Percentiles rank a stretch among this genome's conserved stretches.
These are phyloP conservation scores for Magnusiomyces clavatus DNA, from an alignment of 1,139 yeast genomes.

Conservation along the genomic window DNA sequence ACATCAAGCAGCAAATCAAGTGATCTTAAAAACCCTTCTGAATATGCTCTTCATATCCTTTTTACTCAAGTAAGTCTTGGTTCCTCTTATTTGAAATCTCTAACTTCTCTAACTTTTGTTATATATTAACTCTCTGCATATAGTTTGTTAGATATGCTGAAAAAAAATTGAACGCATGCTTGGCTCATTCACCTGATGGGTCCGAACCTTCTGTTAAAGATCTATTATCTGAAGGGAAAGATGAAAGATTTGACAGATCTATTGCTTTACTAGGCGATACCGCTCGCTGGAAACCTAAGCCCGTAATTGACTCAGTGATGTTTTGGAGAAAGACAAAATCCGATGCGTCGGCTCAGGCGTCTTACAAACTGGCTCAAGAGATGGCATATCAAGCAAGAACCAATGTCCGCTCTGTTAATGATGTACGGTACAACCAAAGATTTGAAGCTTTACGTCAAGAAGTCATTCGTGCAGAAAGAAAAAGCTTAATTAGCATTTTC, in stretches of 20 bases:
- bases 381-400: conserved; percentile 10
- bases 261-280: conserved; percentile 83
- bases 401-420: conserved; percentile 5
- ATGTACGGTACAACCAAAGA: background rate
- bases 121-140: background rate
- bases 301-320: conserved; percentile 96
- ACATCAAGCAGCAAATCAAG: conserved; percentile 2
- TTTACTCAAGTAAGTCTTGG: conserved; percentile 56
- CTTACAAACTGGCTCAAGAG: conserved; percentile 11
- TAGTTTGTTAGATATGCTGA: conserved; percentile 87
- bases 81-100: background rate
- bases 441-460: conserved; percentile 30
- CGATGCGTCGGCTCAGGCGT: conserved; percentile 74
- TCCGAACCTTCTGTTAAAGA: conserved; percentile 78
- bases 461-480: conserved; percentile 79
- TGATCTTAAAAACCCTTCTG: conserved; percentile 67
- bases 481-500: conserved; percentile 77
- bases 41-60: conserved; percentile 85
- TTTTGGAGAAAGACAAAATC: conserved; percentile 93
- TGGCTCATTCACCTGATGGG: conserved; percentile 41
- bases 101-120: background rate
- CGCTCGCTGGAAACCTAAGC: conserved; percentile 84
- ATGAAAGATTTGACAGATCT: conserved; percentile 76
- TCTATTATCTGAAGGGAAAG: conserved; percentile 80
- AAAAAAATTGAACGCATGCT: conserved; percentile 66